Evolutionary conservation across 78 protist genomes (phyloP), one percentile per base, ranked within the genome.

Genomic region (Tieghemostelium lacteum): DNA sequence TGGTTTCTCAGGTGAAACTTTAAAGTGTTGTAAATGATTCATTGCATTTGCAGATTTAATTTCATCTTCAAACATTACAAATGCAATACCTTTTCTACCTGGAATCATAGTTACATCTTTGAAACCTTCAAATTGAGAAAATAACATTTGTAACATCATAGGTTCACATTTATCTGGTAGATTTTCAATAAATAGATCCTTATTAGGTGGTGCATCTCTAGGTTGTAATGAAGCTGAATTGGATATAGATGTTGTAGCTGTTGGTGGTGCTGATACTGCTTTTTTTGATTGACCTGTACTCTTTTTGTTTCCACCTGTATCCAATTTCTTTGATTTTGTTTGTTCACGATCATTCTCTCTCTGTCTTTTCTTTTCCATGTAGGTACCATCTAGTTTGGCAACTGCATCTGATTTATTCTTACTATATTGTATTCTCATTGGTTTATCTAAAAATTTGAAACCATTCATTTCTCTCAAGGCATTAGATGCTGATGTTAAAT

Each of bases 321-420:
- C 71, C 37, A 50, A 58, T n/a, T 37, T 62, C 10, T 83, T 65
- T 36, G 73, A 58, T n/a, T 66, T 73, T 63, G 88, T 69, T 28
- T 55, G 73, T 28, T n/a, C 37, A 0, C 61, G 69, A 40, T 83
- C 93, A 29, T 73, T 55, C 26, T 77, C 73, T 42, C 73, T 55
- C 73, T 92, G 45, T 69, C 75, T 78, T 65, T 72, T 86, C 39
- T 45, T 65, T 58, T 63, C 64, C 37, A 50, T 55, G 65, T 60
- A 94, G 2, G 98, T 87, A 55, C 98, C 98, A 16, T 97, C 99
- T 34, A 88, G 39, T 75, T 91, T 92, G 19, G 98, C 96, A 2
- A 97, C 85, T 1, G 87, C 95, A 63, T 96, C 96, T 50, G 95
- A 86, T 76, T 97, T 97, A n/a, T 45, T 29, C 65, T 72, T 91